A percentile compares a stretch with the other conserved stretches of the same genome.
phyloP scores from a whole-genome alignment of 148 eudicot genomes.

The Heliosperma pusillum region DNA sequence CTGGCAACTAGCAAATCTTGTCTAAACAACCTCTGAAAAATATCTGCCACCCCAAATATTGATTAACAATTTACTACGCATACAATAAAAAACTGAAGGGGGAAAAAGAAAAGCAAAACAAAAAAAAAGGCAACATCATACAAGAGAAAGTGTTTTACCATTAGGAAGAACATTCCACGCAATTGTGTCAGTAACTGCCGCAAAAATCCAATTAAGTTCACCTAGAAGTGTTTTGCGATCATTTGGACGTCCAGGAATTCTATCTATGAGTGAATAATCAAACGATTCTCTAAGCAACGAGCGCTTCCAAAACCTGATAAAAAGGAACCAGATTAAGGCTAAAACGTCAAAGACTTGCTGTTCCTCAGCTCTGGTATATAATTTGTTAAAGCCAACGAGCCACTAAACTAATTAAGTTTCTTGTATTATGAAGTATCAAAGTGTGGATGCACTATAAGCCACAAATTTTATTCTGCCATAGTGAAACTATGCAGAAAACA shows the following conservation, averaged over 20 bases:
- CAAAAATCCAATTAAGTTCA: constrained; percentile 96
- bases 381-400: too few species aligned
- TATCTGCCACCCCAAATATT: constrained; percentile 44
- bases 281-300: constrained; percentile 75
- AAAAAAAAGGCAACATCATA: not conserved
- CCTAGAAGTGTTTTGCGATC: constrained; percentile 97
- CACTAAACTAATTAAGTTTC: too few species aligned
- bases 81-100: not conserved
- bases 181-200: constrained; percentile 95
- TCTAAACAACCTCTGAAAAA: constrained; percentile 89
- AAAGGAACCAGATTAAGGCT: too few species aligned
- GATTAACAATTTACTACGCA: constrained; percentile 10
- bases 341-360: too few species aligned
- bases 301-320: constrained; percentile 81
- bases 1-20: constrained; percentile 98
- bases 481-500: too few species aligned
- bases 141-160: constrained; percentile 40
- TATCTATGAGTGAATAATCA: constrained; percentile 75
- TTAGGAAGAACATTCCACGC: constrained; percentile 99
- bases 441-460: too few species aligned
- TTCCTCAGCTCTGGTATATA: too few species aligned
- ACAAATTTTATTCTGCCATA: too few species aligned
- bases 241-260: constrained; percentile 92
- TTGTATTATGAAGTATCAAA: too few species aligned
- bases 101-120: too few species aligned